Evolutionary conservation across 1,284 basidiomycete genomes (phyloP), one percentile per base, ranked within the genome.

Genomic region (Hypsizygus ulmarius): DNA sequence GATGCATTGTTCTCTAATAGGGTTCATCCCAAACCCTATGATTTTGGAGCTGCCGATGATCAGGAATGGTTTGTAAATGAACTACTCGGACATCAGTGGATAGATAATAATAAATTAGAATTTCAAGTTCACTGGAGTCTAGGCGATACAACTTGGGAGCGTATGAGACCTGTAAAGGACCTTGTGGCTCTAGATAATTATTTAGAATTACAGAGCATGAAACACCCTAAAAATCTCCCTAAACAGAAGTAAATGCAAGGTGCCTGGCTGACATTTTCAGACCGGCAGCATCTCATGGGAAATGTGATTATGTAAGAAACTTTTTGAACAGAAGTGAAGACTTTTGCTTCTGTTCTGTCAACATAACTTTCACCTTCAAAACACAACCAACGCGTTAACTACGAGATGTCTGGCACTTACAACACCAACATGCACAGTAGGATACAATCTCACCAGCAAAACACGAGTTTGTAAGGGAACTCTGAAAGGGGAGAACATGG

Each of bases 71-170:
- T 56, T 12, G 45, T 63, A 0, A 52, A 64, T 1, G 49, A 54
- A 8, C 51, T 64, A 2, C 18, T 56, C 7, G 56, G 45, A 3
- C 59, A 64, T 39, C 33, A 28, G 32, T 59, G 54, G 55, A 29
- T 18, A 8, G 7, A 38, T 5, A 35, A 48, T n/a, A 19, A 52
- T 2, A 47, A 52, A 29, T 18, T 60, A 0, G 43, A 55, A 18
- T 59, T 62, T 29, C 43, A 54, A 9, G 52, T 63, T 3, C 6
- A 37, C 8, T 64, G 61, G 61, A 48, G 25, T 10, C 15, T 55
- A 1, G 61, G 60, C 1, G 61, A 67, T 36, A 51, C 48, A 0
- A 64, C 63, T 0, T 68, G 66, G 66, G 66, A 68, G 45, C 55
- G 10, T 27, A 41, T 16, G 29, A n/a, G 25, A 29, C 28, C 39